Conservation (phyloP, 352 stramenopile genomes). For the Phytopythium oedochilum region DNA sequence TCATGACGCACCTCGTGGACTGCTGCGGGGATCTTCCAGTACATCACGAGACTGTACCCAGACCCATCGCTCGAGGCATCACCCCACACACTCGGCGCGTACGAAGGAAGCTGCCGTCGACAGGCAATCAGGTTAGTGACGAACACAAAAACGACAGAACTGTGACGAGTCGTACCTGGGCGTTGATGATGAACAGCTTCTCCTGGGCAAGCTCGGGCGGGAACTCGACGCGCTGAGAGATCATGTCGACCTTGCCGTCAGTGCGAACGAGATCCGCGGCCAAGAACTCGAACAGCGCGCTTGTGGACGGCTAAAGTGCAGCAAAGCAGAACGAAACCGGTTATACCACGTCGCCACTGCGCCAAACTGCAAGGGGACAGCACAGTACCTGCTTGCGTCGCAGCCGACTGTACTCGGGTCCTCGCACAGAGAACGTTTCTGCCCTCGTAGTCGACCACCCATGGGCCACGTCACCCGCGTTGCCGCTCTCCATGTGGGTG, state of each 20-base stretch:
- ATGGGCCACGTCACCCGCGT: slow-evolving; percentile 49
- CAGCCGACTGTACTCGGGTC: slow-evolving; percentile 76
- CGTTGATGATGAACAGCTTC: slow-evolving; percentile 80
- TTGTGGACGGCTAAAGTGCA: slow-evolving; percentile 30
- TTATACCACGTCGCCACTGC: background rate
- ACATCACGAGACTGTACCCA: slow-evolving; percentile 72
- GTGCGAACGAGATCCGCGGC: slow-evolving; percentile 70
- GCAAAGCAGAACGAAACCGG: background rate
- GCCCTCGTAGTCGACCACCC: slow-evolving; percentile 41
- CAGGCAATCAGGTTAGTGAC: background rate
- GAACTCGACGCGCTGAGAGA: slow-evolving; percentile 68
- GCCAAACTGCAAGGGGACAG: background rate
- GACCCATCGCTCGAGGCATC: slow-evolving; percentile 57
- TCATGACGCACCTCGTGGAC: slow-evolving; percentile 64
- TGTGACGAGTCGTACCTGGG: slow-evolving; percentile 36
- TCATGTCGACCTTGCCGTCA: slow-evolving; percentile 64
- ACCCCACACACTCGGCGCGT: slow-evolving; percentile 71
- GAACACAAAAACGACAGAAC: background rate
- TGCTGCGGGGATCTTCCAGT: slow-evolving; percentile 71
- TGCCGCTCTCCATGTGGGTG: slow-evolving; percentile 37
- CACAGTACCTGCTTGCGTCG: slow-evolving; percentile 64
- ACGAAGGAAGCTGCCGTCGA: slow-evolving; percentile 51
- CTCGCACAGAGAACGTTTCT: slow-evolving; percentile 67
- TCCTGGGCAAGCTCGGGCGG: slow-evolving; percentile 44
- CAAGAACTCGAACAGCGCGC: slow-evolving; percentile 76